A percentile compares a stretch with the other conserved stretches of the same genome.
Conservation (phyloP, 441 rosid genomes). For the Erodium texanum region DNA sequence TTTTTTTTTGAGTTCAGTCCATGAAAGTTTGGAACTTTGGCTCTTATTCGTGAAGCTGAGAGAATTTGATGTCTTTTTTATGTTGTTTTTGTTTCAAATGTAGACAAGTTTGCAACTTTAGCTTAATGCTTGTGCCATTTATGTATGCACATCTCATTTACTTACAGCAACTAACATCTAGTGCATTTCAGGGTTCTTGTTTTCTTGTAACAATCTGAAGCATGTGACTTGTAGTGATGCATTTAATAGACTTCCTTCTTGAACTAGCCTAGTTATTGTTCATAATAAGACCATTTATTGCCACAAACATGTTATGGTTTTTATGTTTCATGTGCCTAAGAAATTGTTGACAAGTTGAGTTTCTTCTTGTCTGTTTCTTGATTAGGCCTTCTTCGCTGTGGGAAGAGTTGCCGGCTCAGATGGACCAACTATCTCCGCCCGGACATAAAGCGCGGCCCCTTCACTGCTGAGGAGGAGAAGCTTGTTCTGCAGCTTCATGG, state of each 20-base stretch:
- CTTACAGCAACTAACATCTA: not conserved
- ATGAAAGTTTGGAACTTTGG: not conserved
- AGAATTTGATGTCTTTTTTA: not conserved
- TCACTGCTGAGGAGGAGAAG: conserved; percentile 57
- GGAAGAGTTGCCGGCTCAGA: conserved; percentile 64
- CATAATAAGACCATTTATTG: not conserved
- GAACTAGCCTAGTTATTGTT: not conserved
- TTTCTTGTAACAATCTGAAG: not conserved
- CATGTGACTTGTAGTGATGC: not conserved
- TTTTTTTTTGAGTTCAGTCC: not conserved
- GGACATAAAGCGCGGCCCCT: conserved; percentile 58
- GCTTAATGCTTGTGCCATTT: not conserved
- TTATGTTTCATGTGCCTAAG: not conserved
- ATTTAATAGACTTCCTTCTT: not conserved
- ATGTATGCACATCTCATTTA: not conserved
- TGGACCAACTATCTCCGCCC: conserved; percentile 67
- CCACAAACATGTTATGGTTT: not conserved
- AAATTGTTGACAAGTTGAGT: not conserved
- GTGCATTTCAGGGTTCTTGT: not conserved
- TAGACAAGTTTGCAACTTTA: not conserved
- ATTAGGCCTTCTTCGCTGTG: conserved; percentile 50
- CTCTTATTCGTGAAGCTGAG: not conserved
- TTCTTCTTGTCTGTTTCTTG: not conserved
- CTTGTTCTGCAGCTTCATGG: conserved; percentile 61
- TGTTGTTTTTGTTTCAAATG: not conserved